phyloP scores from a whole-genome alignment of 176 grass and related monocot species.

The Musa itinerans region DNA sequence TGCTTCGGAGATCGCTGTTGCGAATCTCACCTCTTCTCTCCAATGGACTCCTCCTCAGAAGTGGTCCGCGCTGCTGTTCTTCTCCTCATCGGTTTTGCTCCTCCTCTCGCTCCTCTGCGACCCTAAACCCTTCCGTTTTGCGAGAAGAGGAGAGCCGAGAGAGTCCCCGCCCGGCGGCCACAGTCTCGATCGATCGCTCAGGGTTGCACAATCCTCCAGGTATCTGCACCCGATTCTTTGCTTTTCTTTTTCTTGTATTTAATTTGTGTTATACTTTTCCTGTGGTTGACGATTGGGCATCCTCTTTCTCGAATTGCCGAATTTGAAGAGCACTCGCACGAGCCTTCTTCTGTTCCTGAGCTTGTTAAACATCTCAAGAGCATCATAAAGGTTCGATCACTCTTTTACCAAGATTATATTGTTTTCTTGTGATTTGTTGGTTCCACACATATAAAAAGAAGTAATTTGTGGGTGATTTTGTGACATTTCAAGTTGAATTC shows the following conservation, averaged over 20 bases:
- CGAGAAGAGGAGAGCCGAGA: conserved; percentile 13
- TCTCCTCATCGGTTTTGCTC: not conserved
- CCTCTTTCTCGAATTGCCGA: not conserved
- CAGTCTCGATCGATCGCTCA: conserved; percentile 65
- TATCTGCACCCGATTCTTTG: not conserved
- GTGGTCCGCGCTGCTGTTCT: not conserved
- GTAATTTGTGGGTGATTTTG: not conserved
- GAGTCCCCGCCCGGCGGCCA: not conserved
- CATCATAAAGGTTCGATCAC: conserved; percentile 58
- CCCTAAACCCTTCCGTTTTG: conserved; percentile 23
- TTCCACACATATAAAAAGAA: too few species aligned
- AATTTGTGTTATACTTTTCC: not conserved
- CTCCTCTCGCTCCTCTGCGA: conserved; percentile 1
- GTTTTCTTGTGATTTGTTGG: not conserved
- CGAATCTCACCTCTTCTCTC: conserved; percentile 38
- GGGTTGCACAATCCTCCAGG: conserved; percentile 62
- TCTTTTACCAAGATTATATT: not conserved
- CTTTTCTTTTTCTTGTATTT: conserved; percentile 1
- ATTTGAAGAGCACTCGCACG: conserved; percentile 58
- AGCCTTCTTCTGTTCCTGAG: conserved; percentile 49
- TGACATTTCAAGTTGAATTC: not conserved
- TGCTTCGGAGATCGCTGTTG: conserved; percentile 60
- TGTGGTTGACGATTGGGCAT: not conserved
- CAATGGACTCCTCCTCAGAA: conserved; percentile 8
- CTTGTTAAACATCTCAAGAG: conserved; percentile 93